phyloP scores from a whole-genome alignment of 2,329 filamentous ascomycete species.

The Colletotrichum sp. region DNA sequence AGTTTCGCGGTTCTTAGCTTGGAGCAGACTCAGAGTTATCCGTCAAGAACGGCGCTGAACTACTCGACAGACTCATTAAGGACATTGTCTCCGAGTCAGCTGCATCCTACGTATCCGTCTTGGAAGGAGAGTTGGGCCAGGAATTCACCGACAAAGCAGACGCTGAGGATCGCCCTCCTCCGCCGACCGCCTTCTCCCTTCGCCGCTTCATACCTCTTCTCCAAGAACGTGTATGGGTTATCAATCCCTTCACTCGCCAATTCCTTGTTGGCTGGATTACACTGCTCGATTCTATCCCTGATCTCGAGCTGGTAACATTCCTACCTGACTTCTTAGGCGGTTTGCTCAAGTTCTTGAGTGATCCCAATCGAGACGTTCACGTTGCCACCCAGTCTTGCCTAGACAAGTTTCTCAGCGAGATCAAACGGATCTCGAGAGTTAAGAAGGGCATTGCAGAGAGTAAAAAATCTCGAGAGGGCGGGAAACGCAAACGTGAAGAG shows the following conservation, averaged over 20 bases:
- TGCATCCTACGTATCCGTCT: slow-evolving; percentile 89
- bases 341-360: slow-evolving; percentile 88
- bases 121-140: slow-evolving; percentile 64
- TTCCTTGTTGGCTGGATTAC: slow-evolving; percentile 98
- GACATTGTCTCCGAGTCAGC: slow-evolving; percentile 96
- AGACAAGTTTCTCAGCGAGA: slow-evolving; percentile 90
- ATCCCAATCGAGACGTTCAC: slow-evolving; percentile 92
- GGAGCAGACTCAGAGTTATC: slow-evolving; percentile 95
- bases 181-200: slow-evolving; percentile 90
- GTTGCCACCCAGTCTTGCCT: slow-evolving; percentile 88
- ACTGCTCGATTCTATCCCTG: slow-evolving; percentile 92
- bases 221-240: slow-evolving; percentile 90
- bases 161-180: slow-evolving; percentile 38
- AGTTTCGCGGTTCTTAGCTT: slow-evolving; percentile 58
- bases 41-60: slow-evolving; percentile 96
- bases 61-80: slow-evolving; percentile 92
- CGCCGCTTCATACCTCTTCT: slow-evolving; percentile 90
- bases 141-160: slow-evolving; percentile 48
- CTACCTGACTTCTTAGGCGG: slow-evolving; percentile 91
- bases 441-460: slow-evolving; percentile 93
- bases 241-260: slow-evolving; percentile 92
- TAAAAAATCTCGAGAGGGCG: slow-evolving; percentile 71
- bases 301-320: slow-evolving; percentile 91
- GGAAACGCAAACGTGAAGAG: slow-evolving; percentile 71
- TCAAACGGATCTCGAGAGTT: slow-evolving; percentile 90